Percentiles rank a stretch among this genome's conserved stretches.
Conservation (phyloP, 148 eudicot genomes). For the Cornus kousa region DNA sequence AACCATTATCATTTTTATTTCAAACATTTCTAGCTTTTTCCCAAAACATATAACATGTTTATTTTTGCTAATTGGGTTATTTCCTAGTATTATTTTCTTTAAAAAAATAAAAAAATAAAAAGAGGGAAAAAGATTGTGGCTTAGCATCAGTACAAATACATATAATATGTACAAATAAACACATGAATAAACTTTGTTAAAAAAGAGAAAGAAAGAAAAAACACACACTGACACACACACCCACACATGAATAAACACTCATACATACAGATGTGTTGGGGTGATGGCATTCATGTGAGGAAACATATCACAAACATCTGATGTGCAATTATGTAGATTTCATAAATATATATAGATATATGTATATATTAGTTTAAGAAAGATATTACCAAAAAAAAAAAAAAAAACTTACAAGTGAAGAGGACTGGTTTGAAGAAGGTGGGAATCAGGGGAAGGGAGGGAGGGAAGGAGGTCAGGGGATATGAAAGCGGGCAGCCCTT, state of each 20-base stretch:
- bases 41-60: too few relatives aligned
- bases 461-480: constrained; percentile 67
- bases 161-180: too few relatives aligned
- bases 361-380: background rate
- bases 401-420: constrained; percentile 64
- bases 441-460: constrained; percentile 59
- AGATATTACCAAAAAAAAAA: background rate
- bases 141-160: too few relatives aligned
- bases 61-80: too few relatives aligned
- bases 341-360: background rate
- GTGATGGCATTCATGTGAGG: too few relatives aligned
- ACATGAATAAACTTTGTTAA: background rate
- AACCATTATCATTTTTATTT: too few relatives aligned
- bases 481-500: constrained; percentile 65
- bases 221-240: too few relatives aligned
- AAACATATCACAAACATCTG: constrained; percentile 11
- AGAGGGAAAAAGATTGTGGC: background rate
- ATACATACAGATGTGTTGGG: background rate
- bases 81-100: too few relatives aligned
- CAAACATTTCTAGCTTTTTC: too few relatives aligned
- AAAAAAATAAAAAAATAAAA: too few relatives aligned
- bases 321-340: background rate
- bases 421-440: constrained; percentile 68
- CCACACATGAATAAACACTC: background rate
- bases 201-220: too few relatives aligned